These are phyloP conservation scores for Sordariomycetes sp. DNA, from an alignment of 2,329 filamentous ascomycete species.

Conservation along the genomic window DNA sequence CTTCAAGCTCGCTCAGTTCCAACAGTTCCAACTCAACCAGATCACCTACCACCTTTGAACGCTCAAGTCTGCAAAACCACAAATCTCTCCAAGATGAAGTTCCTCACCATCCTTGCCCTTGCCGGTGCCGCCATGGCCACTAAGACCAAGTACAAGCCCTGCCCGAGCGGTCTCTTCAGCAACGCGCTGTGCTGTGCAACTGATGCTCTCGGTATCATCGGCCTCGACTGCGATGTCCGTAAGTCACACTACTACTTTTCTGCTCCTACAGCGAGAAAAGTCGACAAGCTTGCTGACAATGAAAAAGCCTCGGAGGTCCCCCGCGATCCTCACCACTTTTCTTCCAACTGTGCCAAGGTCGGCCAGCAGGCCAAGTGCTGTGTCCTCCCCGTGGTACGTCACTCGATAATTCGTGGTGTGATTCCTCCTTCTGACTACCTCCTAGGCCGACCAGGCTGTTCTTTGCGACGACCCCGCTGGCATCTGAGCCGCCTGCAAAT, in stretches of 20 bases:
- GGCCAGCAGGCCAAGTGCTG: constrained; percentile 52
- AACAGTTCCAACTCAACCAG: background rate
- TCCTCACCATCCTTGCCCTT: constrained; percentile 1
- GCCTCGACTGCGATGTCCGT: constrained; percentile 6
- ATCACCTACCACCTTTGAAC: background rate
- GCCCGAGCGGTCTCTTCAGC: constrained; percentile 5
- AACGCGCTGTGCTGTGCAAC: constrained; percentile 5
- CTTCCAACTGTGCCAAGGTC: constrained; percentile 31
- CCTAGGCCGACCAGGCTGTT: constrained; percentile 4
- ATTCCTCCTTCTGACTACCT: background rate
- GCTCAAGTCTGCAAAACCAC: no score
- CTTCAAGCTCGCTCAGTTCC: no score
- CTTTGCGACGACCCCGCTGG: constrained; percentile 4
- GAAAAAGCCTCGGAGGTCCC: constrained; percentile 19
- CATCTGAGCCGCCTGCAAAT: background rate
- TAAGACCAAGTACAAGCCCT: constrained; percentile 3
- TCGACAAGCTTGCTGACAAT: background rate
- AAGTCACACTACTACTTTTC: background rate
- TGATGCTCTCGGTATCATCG: constrained; percentile 5
- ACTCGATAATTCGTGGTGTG: background rate
- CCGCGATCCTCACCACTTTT: constrained; percentile 29
- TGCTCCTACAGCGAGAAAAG: no score
- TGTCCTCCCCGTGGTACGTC: constrained; percentile 32
- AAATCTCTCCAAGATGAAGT: no score
- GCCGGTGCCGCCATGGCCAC: constrained; percentile 4